Base-by-base conservation (phyloP, 176 grass and related monocot genomes). In the Raddia distichophylla region DNA sequence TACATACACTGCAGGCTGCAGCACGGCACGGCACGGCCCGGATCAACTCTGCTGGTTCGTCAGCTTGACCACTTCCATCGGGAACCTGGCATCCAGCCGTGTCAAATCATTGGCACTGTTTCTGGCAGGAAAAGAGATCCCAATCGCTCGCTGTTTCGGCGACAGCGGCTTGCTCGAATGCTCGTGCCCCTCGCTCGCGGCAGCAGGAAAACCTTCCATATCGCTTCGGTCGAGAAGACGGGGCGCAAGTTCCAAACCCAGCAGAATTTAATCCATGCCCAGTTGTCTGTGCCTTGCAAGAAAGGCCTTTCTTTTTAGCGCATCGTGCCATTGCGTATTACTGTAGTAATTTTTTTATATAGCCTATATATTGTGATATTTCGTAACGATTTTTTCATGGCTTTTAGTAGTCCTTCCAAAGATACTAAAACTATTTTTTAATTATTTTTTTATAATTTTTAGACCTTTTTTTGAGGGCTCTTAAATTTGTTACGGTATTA, bases 101-200 rank as follows among this genome's bases (percentile, higher is more conserved):
- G 82, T 89, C 77, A 85, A 77, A 85, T 85, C 87, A 50, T 40
- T 7, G 49, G 66, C 80, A 72, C 73, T 72, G 66, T 87, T 87
- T 87, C 77, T 35, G 34, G 45, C 79, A 77, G 72, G 20, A 54
- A 77, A 77, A 75, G 79, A 33, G 46, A 55, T 52, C 59, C 44
- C 22, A 56, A n/a, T 3, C 27, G 14, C 27, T 27, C 27, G 27
- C 27, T 27, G 27, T 27, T 55, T 47, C 54, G 40, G 59, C 60
- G 63, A 81, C 82, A 55, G 47, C 53, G 53, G 54, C 62, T 46
- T 83, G 27, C 27, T 27, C 27, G 27, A 27, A 27, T 40, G 46
- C 49, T 45, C 50, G 45, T 69, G 74, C 44, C 51, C 32, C 60
- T 44, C 57, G 63, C 37, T 5, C 37, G 37, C 37, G 4, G 37